Conservation (phyloP, 371 early-diverging fungal genomes). For the Fennellomyces sp. region DNA sequence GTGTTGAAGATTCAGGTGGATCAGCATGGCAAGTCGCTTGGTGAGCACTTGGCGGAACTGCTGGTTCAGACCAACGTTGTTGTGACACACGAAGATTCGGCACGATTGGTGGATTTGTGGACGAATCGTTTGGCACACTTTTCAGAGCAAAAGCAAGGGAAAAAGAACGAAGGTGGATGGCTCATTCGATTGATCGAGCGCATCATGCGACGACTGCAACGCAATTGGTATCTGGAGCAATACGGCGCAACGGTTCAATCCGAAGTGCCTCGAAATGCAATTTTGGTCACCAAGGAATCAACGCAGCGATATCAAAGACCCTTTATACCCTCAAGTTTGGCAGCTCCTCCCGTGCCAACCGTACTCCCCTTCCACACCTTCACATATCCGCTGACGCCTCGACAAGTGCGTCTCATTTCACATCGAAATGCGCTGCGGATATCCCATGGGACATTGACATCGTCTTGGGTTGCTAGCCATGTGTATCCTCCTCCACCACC, state of each 20-base stretch:
- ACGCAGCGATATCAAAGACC: conserved; percentile 61
- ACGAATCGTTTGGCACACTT: conserved; percentile 30
- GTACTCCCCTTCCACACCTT: conserved; percentile 95
- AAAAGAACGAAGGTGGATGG: conserved; percentile 80
- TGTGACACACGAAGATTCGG: background rate
- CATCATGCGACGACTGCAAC: conserved; percentile 63
- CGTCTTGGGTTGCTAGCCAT: conserved; percentile 69
- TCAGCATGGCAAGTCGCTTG: conserved; percentile 19
- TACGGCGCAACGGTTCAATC: conserved; percentile 24
- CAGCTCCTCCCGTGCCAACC: conserved; percentile 77
- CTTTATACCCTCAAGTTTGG: conserved; percentile 55
- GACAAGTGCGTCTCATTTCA: conserved; percentile 86
- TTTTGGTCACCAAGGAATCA: conserved; percentile 30
- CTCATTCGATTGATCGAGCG: conserved; percentile 70
- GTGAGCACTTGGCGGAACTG: conserved; percentile 31
- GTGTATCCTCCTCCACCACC: conserved; percentile 84
- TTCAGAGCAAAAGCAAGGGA: conserved; percentile 13
- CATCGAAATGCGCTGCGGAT: conserved; percentile 86
- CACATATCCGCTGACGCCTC: conserved; percentile 82
- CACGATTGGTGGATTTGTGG: conserved; percentile 24
- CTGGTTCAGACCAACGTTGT: conserved; percentile 21
- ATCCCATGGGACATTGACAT: conserved; percentile 67
- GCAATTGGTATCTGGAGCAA: conserved; percentile 64
- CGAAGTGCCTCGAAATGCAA: conserved; percentile 5
- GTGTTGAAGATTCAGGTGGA: conserved; percentile 24